Evolutionary conservation across 148 eudicot genomes (phyloP), one percentile per base, ranked within the genome.

Genomic region (Heliosperma pusillum): DNA sequence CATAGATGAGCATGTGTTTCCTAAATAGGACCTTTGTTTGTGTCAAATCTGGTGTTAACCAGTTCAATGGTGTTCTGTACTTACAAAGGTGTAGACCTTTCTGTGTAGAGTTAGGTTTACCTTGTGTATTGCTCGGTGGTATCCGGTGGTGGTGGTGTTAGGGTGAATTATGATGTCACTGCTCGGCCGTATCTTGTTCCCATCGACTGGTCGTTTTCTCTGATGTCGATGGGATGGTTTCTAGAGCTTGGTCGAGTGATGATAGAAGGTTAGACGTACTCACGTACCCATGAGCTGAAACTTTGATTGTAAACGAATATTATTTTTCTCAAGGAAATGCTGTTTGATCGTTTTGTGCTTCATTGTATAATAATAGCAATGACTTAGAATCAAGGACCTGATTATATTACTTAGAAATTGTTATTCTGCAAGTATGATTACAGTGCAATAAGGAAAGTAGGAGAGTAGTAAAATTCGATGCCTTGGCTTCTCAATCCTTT

Each of bases 281-380:
- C 47, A n/a, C n/a, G n/a, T n/a, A n/a, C n/a, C n/a, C n/a, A 59
- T 26, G 33, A 24, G 33, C 25, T 20, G 26, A 7, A 59, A 21
- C 20, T 25, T 61, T 24, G 66, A 61, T 11, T 5, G 47, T 65
- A 42, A 42, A 42, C 33, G 15, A 8, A 17, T 19, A 10, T 5
- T 30, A 65, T 30, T 65, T 42, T 30, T 42, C 33, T n/a, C n/a
- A n/a, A n/a, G n/a, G n/a, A n/a, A n/a, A n/a, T n/a, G n/a, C n/a
- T n/a, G n/a, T n/a, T n/a, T n/a, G n/a, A n/a, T n/a, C n/a, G n/a
- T n/a, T n/a, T n/a, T n/a, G n/a, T n/a, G n/a, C n/a, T n/a, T n/a
- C n/a, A n/a, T n/a, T n/a, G n/a, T n/a, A n/a, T 58, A 58, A 20
- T 58, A 29, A 36, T 64, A 64, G 68, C n/a, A 30, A 64, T 59